phyloP scores from a whole-genome alignment of 2,329 filamentous ascomycete species.

The Fusarium marasasianum region DNA sequence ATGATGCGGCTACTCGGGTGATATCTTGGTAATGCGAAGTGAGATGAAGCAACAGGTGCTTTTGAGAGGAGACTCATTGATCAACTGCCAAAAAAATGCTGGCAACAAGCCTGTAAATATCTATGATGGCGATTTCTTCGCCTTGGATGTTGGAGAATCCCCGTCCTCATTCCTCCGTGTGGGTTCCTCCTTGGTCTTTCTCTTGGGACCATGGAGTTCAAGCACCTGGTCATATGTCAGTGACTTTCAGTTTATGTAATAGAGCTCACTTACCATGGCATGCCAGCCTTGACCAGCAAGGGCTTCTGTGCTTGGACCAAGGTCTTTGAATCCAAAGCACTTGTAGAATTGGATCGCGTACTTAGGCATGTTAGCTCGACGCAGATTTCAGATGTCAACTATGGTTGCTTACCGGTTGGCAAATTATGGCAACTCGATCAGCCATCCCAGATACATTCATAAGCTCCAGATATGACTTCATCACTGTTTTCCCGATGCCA shows the following conservation, averaged over 20 bases:
- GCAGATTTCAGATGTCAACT: not conserved
- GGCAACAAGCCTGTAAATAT: not conserved
- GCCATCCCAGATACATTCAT: constrained; percentile 76
- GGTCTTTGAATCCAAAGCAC: constrained; percentile 75
- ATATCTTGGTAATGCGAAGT: constrained; percentile 14
- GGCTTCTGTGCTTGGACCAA: constrained; percentile 73
- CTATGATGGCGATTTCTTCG: constrained; percentile 11
- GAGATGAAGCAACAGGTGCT: constrained; percentile 10
- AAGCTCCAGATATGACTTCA: constrained; percentile 81
- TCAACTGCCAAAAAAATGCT: not conserved
- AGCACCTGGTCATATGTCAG: constrained; percentile 33
- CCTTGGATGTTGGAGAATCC: constrained; percentile 15
- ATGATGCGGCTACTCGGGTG: constrained; percentile 9
- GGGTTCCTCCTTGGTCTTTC: constrained; percentile 41
- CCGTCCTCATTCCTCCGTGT: constrained; percentile 24
- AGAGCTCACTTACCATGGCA: constrained; percentile 71
- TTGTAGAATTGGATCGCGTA: constrained; percentile 79
- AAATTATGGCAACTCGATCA: constrained; percentile 78
- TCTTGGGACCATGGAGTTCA: constrained; percentile 37
- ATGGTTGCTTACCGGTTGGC: constrained; percentile 68
- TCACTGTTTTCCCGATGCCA: constrained; percentile 76
- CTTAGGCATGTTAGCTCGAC: constrained; percentile 46
- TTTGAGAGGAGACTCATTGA: constrained; percentile 2
- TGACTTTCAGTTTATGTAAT: not conserved
- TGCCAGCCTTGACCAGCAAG: constrained; percentile 85